A percentile compares a stretch with the other conserved stretches of the same genome.
phyloP scores from a whole-genome alignment of 2,329 filamentous ascomycete genomes.

The Leptosphaerulina australis region DNA sequence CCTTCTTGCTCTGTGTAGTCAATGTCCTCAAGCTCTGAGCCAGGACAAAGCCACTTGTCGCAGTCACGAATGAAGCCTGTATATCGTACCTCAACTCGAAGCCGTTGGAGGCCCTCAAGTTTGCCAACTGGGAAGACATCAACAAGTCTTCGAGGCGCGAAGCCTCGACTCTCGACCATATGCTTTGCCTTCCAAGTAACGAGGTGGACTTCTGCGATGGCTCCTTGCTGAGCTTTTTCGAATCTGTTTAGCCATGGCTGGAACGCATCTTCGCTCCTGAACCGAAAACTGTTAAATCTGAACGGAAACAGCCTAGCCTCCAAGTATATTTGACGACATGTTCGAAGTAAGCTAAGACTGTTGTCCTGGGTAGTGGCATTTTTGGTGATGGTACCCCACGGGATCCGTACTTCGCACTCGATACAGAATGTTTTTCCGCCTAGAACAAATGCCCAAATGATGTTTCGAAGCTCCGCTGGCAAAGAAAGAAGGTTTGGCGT shows the following conservation, averaged over 20 bases:
- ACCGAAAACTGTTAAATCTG: constrained; percentile 8
- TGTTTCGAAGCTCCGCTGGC: constrained; percentile 15
- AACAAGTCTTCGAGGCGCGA: constrained; percentile 4
- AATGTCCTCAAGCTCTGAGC: constrained; percentile 9
- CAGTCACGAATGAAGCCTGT: not conserved
- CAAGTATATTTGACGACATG: constrained; percentile 14
- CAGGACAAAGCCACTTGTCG: constrained; percentile 8
- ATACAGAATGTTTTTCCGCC: not conserved
- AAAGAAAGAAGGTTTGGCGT: not conserved
- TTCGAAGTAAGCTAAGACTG: constrained; percentile 6
- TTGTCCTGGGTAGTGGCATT: not conserved
- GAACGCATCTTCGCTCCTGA: constrained; percentile 9
- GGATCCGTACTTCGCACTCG: not conserved
- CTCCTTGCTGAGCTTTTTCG: not conserved
- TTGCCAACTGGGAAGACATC: constrained; percentile 10
- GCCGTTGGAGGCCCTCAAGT: constrained; percentile 1
- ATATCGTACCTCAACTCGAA: constrained; percentile 4
- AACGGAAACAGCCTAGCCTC: constrained; percentile 6
- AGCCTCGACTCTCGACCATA: constrained; percentile 13
- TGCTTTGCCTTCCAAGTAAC: constrained; percentile 13
- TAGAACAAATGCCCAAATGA: constrained; percentile 2
- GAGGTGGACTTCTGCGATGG: constrained; percentile 1
- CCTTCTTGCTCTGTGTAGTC: constrained; percentile 9
- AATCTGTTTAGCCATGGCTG: constrained; percentile 9
- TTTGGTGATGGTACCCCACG: not conserved